These are phyloP conservation scores for Rhinocladiella similis DNA, from an alignment of 2,329 filamentous ascomycete species.

Conservation along the genomic window DNA sequence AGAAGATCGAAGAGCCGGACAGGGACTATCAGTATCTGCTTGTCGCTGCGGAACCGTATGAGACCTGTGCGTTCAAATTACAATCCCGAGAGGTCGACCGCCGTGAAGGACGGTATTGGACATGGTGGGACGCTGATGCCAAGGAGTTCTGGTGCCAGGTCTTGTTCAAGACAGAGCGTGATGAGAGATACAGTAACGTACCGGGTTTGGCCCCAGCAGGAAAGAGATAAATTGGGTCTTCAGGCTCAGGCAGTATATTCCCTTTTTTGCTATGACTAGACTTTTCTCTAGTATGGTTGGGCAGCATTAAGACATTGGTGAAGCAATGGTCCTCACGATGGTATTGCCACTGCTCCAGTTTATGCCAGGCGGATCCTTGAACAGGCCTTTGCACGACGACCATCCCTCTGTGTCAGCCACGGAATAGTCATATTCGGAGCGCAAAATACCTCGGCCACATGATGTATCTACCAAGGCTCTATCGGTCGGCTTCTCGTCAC, in stretches of 20 bases:
- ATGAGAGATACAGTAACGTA: conserved; percentile 77
- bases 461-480: too few species aligned
- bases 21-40: conserved; percentile 93
- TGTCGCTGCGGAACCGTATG: conserved; percentile 94
- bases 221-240: conserved; percentile 11
- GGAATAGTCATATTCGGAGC: too few species aligned
- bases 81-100: conserved; percentile 91
- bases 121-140: conserved; percentile 90
- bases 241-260: neutral
- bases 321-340: too few species aligned
- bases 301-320: too few species aligned
- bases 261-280: too few species aligned
- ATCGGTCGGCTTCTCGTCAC: too few species aligned
- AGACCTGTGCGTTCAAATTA: conserved; percentile 95
- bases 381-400: too few species aligned
- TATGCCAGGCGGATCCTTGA: too few species aligned
- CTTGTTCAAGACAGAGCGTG: conserved; percentile 97
- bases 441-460: too few species aligned
- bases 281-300: too few species aligned
- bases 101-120: conserved; percentile 83
- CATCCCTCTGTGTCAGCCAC: too few species aligned
- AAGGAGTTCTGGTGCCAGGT: conserved; percentile 98
- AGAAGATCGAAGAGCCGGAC: conserved; percentile 92
- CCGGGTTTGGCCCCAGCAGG: conserved; percentile 58
- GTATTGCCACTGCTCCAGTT: too few species aligned